Evolutionary conservation across 2,329 filamentous ascomycete genomes (phyloP).

Genomic region (Chaetomiaceae sp.): DNA sequence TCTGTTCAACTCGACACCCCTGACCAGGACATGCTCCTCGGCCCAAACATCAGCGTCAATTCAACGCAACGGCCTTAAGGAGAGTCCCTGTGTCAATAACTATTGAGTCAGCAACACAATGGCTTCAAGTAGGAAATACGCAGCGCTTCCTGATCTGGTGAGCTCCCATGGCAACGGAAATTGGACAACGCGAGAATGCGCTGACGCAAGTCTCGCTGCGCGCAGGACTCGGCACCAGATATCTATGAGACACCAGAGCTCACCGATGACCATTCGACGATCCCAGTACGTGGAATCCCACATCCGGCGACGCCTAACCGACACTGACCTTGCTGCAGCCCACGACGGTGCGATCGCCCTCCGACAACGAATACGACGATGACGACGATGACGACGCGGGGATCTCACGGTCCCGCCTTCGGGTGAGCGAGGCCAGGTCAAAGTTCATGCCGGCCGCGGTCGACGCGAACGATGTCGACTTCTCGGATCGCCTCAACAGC

Average conservation of each 20-base stretch:
- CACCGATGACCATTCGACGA: constrained; percentile 81
- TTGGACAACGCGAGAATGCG: constrained; percentile 6
- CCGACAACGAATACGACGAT: constrained; percentile 57
- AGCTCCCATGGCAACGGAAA: constrained; percentile 9
- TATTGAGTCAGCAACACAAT: constrained; percentile 36
- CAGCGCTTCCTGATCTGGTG: constrained; percentile 73
- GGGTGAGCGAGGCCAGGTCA: constrained; percentile 71
- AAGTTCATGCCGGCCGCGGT: constrained; percentile 71
- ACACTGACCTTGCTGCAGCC: constrained; percentile 36
- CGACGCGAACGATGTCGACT: constrained; percentile 73
- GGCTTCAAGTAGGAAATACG: constrained; percentile 76
- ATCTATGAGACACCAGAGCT: constrained; percentile 95
- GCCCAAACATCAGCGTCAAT: not conserved
- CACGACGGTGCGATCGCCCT: constrained; percentile 49
- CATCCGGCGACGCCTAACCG: not conserved
- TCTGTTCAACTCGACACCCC: too few species aligned
- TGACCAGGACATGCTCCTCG: too few species aligned
- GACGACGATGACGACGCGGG: constrained; percentile 56
- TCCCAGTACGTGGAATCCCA: constrained; percentile 66
- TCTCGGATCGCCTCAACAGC: constrained; percentile 79
- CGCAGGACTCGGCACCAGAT: constrained; percentile 81
- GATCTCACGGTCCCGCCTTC: constrained; percentile 71
- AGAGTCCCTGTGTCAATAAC: too few species aligned
- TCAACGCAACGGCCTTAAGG: not conserved
- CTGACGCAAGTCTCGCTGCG: constrained; percentile 10